Base-by-base conservation (phyloP, 352 stramenopile species). In the Pythium biforme region DNA sequence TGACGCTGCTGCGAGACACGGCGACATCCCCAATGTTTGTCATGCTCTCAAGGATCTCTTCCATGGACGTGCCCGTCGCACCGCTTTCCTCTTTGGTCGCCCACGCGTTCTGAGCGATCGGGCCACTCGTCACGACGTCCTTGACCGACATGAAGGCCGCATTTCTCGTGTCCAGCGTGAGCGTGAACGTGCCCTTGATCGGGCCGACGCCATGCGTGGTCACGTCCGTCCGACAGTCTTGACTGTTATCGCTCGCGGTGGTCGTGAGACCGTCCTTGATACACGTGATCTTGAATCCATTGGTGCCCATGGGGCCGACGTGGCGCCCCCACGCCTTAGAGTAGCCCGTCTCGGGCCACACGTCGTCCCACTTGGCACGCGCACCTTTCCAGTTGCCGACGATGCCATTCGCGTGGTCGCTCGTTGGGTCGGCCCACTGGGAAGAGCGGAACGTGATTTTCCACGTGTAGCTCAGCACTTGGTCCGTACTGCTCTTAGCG, bases 301-400 rank as follows among this genome's bases (percentile, higher is more conserved):
- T 86, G 1, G 55, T 17, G 6, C 69, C 69, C 41, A 98, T 79
- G 33, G 95, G 84, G 0, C 96, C 96, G 4, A 98, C 93, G 60
- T 99, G 98, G 19, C 95, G 96, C 0, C 96, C 96, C 96, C 96
- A 99, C 5, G 90, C 92, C 67, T 98, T 98, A 2, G 94, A 98
- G 73, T 98, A 98, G 0, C 88, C 87, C 0, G 89, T 92, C 26
- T 87, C 83, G 10, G 74, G 58, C 96, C 96, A 99, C 22, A 90
- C 90, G 57, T 98, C 94, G 37, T 84, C 81, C 77, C 85, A 97
- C 27, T 71, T 75, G 0, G 86, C 83, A 2, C 77, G 65, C 10
- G 78, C 45, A 19, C 95, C 94, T 58, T 95, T 83, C 94, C 96
- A 98, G 61, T 98, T 99, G 9, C 95, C 95, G 19, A 88, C 69